Evolutionary conservation across 1,139 yeast species (phyloP).

Genomic region (Debaryomyces coudertii): DNA sequence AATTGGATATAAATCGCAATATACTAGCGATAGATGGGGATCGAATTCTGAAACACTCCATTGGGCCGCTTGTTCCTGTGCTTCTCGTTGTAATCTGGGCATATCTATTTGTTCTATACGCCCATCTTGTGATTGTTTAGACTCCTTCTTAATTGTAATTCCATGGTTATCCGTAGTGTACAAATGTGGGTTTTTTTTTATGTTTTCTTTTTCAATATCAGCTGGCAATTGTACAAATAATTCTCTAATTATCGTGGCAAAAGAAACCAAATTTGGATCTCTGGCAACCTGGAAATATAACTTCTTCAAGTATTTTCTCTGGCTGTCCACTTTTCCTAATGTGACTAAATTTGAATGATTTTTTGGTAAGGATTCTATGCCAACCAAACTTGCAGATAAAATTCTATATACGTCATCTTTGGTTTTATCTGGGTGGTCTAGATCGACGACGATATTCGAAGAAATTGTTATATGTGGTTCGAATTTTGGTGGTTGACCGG

Average conservation of each 20-base stretch:
- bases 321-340: slow-evolving; percentile 42
- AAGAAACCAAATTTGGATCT: slow-evolving; percentile 61
- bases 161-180: slow-evolving; percentile 43
- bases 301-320: slow-evolving; percentile 59
- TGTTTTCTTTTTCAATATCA: slow-evolving; percentile 40
- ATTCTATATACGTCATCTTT: slow-evolving; percentile 62
- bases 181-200: slow-evolving; percentile 42
- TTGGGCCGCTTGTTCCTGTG: slow-evolving; percentile 43
- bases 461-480: slow-evolving; percentile 82
- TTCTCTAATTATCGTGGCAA: slow-evolving; percentile 73
- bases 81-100: slow-evolving; percentile 27
- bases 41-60: slow-evolving; percentile 65
- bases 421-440: slow-evolving; percentile 39
- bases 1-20: slow-evolving; percentile 67
- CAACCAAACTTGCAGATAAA: slow-evolving; percentile 67
- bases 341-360: slow-evolving; percentile 41
- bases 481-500: slow-evolving; percentile 64
- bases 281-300: slow-evolving; percentile 60
- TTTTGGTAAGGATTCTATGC: slow-evolving; percentile 52
- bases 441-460: slow-evolving; percentile 53
- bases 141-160: slow-evolving; percentile 29
- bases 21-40: slow-evolving; percentile 77
- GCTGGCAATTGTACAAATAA: slow-evolving; percentile 57
- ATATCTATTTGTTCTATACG: slow-evolving; percentile 28
- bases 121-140: slow-evolving; percentile 13